Percentiles rank a stretch among this genome's conserved stretches.
Conservation (phyloP, 2,329 filamentous ascomycete genomes). For the Ilyonectria mors-panacis region DNA sequence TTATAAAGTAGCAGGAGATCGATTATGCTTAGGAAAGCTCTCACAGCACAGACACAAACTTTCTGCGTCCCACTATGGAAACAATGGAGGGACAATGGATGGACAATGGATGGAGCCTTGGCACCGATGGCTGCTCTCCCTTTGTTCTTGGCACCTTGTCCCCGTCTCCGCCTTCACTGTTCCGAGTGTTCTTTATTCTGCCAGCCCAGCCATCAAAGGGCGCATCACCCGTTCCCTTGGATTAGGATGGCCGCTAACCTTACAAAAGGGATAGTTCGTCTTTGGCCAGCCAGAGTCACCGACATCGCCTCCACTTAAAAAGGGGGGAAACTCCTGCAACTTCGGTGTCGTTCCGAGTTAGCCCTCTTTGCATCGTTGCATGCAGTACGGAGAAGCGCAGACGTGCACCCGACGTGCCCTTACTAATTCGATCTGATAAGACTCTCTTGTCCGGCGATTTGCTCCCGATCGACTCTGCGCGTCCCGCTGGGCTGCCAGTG, state of each 20-base stretch:
- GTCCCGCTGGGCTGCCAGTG: too few relatives aligned
- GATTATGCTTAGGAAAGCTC: too few relatives aligned
- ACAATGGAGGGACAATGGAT: too few relatives aligned
- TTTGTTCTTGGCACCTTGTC: neutral
- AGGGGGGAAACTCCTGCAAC: neutral
- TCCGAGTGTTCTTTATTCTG: neutral
- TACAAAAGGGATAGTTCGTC: neutral
- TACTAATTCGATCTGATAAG: neutral
- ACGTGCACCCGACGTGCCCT: neutral
- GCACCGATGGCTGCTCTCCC: neutral
- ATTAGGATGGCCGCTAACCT: neutral
- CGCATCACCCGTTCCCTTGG: too few relatives aligned
- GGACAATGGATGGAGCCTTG: too few relatives aligned
- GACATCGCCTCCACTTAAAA: neutral
- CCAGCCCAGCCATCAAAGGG: neutral
- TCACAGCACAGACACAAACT: too few relatives aligned
- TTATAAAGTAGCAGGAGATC: too few relatives aligned
- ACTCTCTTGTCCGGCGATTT: neutral
- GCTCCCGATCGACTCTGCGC: conserved; percentile 1
- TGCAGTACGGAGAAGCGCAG: neutral
- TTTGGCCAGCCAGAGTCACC: neutral
- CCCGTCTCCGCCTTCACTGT: neutral
- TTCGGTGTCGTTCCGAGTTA: neutral
- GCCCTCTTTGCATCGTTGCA: neutral
- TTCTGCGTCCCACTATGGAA: too few relatives aligned